Evolutionary conservation across 129 eudicot species (phyloP), one percentile per base, ranked within the genome.

Genomic region (Silybum marianum): DNA sequence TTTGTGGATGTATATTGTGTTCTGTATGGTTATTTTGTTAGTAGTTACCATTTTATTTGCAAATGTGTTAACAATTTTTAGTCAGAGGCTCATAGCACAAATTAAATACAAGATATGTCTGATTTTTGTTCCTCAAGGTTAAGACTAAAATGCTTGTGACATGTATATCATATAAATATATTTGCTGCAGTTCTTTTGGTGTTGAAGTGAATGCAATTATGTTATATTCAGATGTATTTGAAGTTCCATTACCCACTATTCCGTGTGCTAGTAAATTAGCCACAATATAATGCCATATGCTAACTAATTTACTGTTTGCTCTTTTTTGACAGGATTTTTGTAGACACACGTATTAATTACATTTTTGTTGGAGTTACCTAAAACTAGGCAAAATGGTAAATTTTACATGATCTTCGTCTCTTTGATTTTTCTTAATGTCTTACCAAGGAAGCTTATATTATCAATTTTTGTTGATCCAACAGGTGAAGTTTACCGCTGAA

Each of bases 401-500:
- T 44, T 2, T 21, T 51, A 26, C 18, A 2, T 38, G 10, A 74
- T 80, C 21, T 1, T 11, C 6, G 19, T 40, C 28, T 74, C 36
- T 10, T 24, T 13, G 4, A 8, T 21, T 14, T 38, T 28, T 7
- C 11, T 13, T 10, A 6, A 6, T 70, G 21, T 76, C 38, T 58
- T 38, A 13, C 54, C 24, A 71, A 30, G 13, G 30, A 23, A 40
- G 34, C 26, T 82, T 9, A 67, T 9, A 0, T 24, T 11, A 2
- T 1, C 40, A 54, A 5, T 32, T 24, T 25, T 3, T 74, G 25
- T 48, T 8, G 66, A 25, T 25, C 13, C 48, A 74, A 71, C 93
- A 92, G 97, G 97, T 93, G 93, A 93, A 93, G 93, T 93, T 93
- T 77, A 93, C 97, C 6, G 93, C 88, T 18, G 88, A 86, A 75